Base-by-base conservation (phyloP, 169 alveolate genomes). In the Theileria equi region DNA sequence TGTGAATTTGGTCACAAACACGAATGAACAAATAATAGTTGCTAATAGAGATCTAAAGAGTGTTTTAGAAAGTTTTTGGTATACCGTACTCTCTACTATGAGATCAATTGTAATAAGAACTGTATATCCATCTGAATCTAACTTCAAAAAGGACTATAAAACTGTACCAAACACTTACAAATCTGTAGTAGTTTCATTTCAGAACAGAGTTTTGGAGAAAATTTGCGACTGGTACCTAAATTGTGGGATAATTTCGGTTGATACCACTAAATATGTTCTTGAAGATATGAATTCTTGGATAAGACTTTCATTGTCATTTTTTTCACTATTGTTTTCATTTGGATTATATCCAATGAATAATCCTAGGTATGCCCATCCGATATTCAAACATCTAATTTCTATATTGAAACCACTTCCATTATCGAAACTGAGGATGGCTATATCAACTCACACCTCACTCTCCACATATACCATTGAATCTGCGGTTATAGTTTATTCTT, bases 281-380 rank as follows among this genome's bases (percentile, higher is more conserved):
- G 66, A 11, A 25, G 49, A 58, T 34, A 13, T 66, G 21, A 48
- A 59, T 29, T 54, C 57, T 8, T 74, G 84, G 84, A 50, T 61
- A 13, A 66, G 80, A n/a, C 55, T 74, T 2, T 64, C 80, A 21
- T 60, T 74, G 16, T 69, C 84, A 4, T 74, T 74, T 34, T 74
- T 74, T 29, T 43, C 61, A 3, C 65, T 74, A 25, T 53, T 63
- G 31, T 74, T 43, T 34, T 74, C 80, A 10, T 36, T 66, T 45
- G 84, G 84, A 2, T 26, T 64, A 23, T 77, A 74, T 6, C 84
- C 84, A 5, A 68, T 74, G 72, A 57, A 29, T 35, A 55, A 74
- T 38, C n/a, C 70, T 0, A 6, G 84, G 7, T 74, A 74, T 43
- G 72, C 84, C 13, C 29, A 36, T 26, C 84, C 62, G 6, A 63